Evolutionary conservation across 345 rosid genomes (phyloP).

Genomic region (Populus nigra): DNA sequence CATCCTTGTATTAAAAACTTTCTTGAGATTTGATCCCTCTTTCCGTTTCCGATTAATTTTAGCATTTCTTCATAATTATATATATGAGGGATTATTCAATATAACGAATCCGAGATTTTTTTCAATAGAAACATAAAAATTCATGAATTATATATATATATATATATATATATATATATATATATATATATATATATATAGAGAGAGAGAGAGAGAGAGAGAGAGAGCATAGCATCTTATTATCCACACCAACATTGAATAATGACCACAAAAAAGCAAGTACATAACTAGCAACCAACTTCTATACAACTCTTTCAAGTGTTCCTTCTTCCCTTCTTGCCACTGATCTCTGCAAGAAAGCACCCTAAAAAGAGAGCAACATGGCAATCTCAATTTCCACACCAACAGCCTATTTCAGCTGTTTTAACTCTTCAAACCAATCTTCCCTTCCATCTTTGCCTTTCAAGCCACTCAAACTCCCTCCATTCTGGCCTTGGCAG

Average conservation of each 20-base stretch:
- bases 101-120: no score
- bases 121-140: no score
- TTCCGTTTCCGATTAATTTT: no score
- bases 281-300: not conserved
- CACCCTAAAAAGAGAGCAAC: not conserved
- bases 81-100: no score
- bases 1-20: not conserved
- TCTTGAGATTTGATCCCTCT: no score
- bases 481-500: constrained; percentile 87
- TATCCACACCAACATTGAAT: not conserved
- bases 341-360: not conserved
- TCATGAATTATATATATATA: no score
- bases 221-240: no score
- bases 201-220: no score
- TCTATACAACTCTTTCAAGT: not conserved
- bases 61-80: no score
- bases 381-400: constrained; percentile 51
- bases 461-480: constrained; percentile 61
- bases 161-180: no score
- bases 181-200: no score
- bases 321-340: not conserved
- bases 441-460: constrained; percentile 30
- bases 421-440: constrained; percentile 37
- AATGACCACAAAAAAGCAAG: not conserved
- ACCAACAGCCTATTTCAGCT: constrained; percentile 28